Base-by-base conservation (phyloP, 495 filamentous ascomycete genomes). In the Aspergillus avenaceus region DNA sequence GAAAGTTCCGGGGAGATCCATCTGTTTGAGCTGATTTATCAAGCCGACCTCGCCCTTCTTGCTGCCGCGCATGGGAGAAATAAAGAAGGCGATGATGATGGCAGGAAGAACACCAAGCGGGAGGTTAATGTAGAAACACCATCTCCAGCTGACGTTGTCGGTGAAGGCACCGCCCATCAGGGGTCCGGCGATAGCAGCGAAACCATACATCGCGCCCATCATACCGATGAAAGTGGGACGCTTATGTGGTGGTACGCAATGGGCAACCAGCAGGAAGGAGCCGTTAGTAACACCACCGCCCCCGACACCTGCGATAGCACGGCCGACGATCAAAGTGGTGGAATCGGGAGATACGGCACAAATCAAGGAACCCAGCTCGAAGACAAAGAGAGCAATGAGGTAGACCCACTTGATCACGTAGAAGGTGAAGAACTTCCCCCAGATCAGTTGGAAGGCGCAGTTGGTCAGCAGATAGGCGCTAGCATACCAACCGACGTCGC, bases 271-370 rank as follows among this genome's bases (percentile, higher is more conserved):
- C 77, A 81, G 14, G 54, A 75, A 72, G 27, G 62, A 64, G 8
- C 74, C 74, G 1, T 65, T 69, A 28, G 72, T 72, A 25, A 76
- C 44, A 1, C 74, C 75, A 0, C 73, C 66, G 1, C 66, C 65
- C 13, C 75, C 75, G 16, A 70, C 32, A 58, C 75, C 75, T 64
- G 66, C 73, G 53, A 62, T 45, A 22, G 55, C 57, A 7, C 59
- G 55, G 2, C 87, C 87, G 47, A 89, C 55, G 59, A 91, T 90
- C 41, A 91, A 73, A 11, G 75, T 76, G 0, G 72, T 71, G 5
- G 83, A 87, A 44, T 67, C 84, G 2, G 85, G 82, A 3, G 87
- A 83, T 1, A 79, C 79, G 31, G 81, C 88, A 59, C 88, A 93
- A 40, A 95, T 64, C 21, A 84, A 66, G 18, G 79, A 79, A n/a